A percentile compares a stretch with the other conserved stretches of the same genome.
Evolutionary conservation across 2,329 filamentous ascomycete genomes (phyloP).

Genomic region (Xylariaceae sp.): DNA sequence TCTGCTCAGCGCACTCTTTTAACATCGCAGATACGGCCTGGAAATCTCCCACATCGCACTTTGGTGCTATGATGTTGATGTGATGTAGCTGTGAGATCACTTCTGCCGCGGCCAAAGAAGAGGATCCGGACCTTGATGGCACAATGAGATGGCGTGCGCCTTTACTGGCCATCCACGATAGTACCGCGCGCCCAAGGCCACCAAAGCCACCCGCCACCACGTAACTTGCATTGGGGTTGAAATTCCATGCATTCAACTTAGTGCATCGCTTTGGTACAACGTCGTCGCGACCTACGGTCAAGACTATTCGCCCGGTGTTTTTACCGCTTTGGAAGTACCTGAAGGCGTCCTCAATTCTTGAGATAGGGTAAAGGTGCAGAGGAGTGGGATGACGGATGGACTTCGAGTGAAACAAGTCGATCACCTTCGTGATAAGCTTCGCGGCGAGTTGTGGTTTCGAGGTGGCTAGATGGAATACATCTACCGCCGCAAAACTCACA

Average conservation of each 20-base stretch:
- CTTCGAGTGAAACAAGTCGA: conserved; percentile 16
- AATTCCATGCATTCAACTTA: conserved; percentile 20
- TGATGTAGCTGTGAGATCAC: conserved; percentile 15
- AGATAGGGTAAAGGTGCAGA: conserved; percentile 20
- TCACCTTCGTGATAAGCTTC: conserved; percentile 11
- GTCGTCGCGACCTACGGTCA: conserved; percentile 15
- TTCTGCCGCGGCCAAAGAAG: conserved; percentile 13
- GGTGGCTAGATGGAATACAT: conserved; percentile 16
- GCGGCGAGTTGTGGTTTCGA: conserved; percentile 8
- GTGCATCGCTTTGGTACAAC: conserved; percentile 18
- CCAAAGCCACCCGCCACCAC: conserved; percentile 28
- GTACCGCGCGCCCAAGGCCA: conserved; percentile 26
- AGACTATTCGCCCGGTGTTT: conserved; percentile 22
- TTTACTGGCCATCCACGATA: conserved; percentile 23
- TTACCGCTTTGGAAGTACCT: conserved; percentile 22
- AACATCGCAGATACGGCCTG: conserved; percentile 6
- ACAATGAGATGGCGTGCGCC: conserved; percentile 24
- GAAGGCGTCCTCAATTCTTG: conserved; percentile 22
- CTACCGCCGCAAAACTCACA: conserved; percentile 22
- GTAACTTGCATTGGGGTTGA: conserved; percentile 25
- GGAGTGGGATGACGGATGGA: conserved; percentile 17
- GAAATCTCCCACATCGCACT: conserved; percentile 22
- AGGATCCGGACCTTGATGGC: conserved; percentile 22
- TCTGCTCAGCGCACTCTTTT: conserved; percentile 15
- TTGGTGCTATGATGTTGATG: conserved; percentile 16